Conservation (phyloP, 1,284 basidiomycete species). For the Sporisorium exsertum region DNA sequence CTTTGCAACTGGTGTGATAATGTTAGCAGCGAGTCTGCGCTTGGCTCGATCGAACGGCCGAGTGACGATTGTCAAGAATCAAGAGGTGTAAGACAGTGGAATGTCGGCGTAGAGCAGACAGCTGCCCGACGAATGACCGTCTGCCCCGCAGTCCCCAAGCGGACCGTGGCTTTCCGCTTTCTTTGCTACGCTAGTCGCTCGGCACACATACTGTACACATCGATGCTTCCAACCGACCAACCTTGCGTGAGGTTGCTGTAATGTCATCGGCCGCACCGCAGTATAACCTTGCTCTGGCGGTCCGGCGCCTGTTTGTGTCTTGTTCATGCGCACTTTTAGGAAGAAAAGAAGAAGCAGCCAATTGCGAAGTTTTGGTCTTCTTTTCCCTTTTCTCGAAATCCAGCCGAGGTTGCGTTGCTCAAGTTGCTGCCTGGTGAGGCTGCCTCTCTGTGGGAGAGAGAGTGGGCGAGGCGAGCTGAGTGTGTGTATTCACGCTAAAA, state of each 20-base stretch:
- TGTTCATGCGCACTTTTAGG: neutral
- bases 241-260: neutral
- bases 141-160: neutral
- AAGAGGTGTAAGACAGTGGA: neutral
- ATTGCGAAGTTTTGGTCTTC: neutral
- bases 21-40: no score
- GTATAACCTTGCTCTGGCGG: neutral
- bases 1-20: no score
- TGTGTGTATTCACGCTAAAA: neutral
- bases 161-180: constrained; percentile 6
- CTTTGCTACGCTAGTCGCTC: neutral
- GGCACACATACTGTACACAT: neutral
- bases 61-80: neutral
- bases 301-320: neutral
- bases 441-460: neutral
- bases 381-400: neutral
- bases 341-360: neutral
- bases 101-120: neutral
- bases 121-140: neutral
- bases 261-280: neutral
- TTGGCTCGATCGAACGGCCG: neutral
- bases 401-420: neutral
- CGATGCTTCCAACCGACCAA: neutral
- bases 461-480: no score
- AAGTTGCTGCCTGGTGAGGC: neutral